Percentiles rank a stretch among this genome's conserved stretches.
Evolutionary conservation across 2,329 filamentous ascomycete species (phyloP).

Genomic region (Conoideocrella luteorostrata): DNA sequence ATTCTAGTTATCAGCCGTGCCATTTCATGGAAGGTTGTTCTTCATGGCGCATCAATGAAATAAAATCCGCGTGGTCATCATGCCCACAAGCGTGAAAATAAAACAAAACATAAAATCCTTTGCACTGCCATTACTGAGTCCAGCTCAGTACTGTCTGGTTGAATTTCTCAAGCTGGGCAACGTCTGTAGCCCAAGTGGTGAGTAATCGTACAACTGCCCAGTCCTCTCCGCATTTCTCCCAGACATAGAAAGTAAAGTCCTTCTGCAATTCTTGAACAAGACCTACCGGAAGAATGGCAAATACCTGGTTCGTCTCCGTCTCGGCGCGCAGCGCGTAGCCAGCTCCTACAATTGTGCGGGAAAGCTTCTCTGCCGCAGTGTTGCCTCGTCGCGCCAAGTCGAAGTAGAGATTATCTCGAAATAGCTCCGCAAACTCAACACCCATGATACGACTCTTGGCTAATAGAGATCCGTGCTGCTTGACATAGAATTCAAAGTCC

Average conservation of each 20-base stretch:
- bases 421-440: slow-evolving; percentile 43
- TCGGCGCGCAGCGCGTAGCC: slow-evolving; percentile 36
- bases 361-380: slow-evolving; percentile 35
- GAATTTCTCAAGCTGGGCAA: slow-evolving; percentile 33
- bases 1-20: too few relatives aligned
- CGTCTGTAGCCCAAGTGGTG: slow-evolving; percentile 45
- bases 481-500: slow-evolving; percentile 45
- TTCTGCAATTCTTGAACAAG: slow-evolving; percentile 34
- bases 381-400: slow-evolving; percentile 40
- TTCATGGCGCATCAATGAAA: too few relatives aligned
- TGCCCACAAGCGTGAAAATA: too few relatives aligned
- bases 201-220: slow-evolving; percentile 37
- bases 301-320: slow-evolving; percentile 47
- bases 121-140: slow-evolving; percentile 5
- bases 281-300: slow-evolving; percentile 34
- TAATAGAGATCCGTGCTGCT: slow-evolving; percentile 43
- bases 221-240: slow-evolving; percentile 36
- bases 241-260: slow-evolving; percentile 39
- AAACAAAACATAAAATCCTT: too few relatives aligned
- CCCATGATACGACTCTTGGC: slow-evolving; percentile 44
- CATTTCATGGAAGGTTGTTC: too few relatives aligned
- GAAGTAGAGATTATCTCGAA: slow-evolving; percentile 38
- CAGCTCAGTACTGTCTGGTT: slow-evolving; percentile 20
- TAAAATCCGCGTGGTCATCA: too few relatives aligned
- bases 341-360: slow-evolving; percentile 32